Percentiles rank a stretch among this genome's conserved stretches.
phyloP scores from a whole-genome alignment of 2,329 filamentous ascomycete genomes.

The Fusarium pseudograminearum region DNA sequence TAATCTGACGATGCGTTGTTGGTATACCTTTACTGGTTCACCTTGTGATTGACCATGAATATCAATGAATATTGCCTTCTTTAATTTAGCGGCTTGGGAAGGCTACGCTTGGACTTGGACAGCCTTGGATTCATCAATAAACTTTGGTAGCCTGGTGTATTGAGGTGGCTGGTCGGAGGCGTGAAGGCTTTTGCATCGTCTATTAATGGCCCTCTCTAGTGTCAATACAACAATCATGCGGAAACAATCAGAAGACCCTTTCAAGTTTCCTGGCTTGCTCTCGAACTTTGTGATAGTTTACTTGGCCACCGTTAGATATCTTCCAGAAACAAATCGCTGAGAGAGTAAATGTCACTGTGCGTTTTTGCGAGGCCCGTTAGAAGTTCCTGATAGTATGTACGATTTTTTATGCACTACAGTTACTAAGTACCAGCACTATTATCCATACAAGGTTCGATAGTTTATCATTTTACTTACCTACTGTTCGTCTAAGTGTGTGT shows the following conservation, averaged over 20 bases:
- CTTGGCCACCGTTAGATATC: not conserved
- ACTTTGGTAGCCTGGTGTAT: not conserved
- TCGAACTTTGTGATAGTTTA: not conserved
- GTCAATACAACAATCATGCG: not conserved
- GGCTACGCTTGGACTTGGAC: constrained; percentile 2
- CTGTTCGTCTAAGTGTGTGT: not conserved
- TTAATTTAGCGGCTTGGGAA: not conserved
- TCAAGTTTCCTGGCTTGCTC: not conserved
- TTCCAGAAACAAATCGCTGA: not conserved
- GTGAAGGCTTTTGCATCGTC: not conserved
- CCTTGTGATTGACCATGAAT: not conserved
- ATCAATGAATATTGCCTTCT: not conserved
- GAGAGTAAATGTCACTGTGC: not conserved
- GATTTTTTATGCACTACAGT: not conserved
- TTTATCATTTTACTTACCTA: not conserved
- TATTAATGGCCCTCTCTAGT: not conserved
- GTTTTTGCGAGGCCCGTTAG: not conserved
- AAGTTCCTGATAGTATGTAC: not conserved
- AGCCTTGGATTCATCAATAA: not conserved
- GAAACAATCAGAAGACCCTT: not conserved
- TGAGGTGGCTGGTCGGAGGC: constrained; percentile 7
- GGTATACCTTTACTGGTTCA: not conserved
- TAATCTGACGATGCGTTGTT: constrained; percentile 35
- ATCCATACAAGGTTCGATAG: not conserved
- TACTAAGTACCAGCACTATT: not conserved